phyloP scores from a whole-genome alignment of 106 monocot genomes.

The Dendrobium officinale region DNA sequence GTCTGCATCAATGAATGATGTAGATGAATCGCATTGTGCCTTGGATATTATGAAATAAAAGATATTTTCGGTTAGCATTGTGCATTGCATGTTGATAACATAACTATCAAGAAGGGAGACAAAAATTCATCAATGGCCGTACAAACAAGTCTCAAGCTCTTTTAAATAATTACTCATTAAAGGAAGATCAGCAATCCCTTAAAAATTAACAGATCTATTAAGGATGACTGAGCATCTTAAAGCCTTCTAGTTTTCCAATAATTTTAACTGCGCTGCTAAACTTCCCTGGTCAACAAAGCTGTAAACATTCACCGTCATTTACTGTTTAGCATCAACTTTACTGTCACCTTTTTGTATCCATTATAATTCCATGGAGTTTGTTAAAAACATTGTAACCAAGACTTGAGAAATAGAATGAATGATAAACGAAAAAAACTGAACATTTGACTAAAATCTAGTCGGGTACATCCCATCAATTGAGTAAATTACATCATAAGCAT shows the following conservation, averaged over 20 bases:
- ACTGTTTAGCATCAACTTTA: not conserved
- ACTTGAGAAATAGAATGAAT: not conserved
- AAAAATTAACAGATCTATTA: not conserved
- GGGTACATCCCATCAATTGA: no score
- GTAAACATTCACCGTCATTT: not conserved
- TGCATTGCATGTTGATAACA: no score
- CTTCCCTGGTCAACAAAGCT: not conserved
- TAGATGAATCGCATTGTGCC: no score
- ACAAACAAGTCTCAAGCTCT: not conserved
- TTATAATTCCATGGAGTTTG: not conserved
- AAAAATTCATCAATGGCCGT: not conserved
- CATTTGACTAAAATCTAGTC: not conserved
- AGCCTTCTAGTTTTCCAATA: not conserved
- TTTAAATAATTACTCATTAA: not conserved
- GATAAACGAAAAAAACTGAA: not conserved
- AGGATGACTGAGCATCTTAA: not conserved
- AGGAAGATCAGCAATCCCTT: not conserved
- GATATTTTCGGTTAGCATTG: no score
- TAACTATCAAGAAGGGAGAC: no score
- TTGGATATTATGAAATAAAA: no score
- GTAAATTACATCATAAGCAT: not conserved
- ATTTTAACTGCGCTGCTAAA: not conserved
- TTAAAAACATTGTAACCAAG: not conserved
- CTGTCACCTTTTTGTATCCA: not conserved
- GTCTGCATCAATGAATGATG: no score